Conservation (phyloP, 345 rosid species). For the Pistacia integerrima region DNA sequence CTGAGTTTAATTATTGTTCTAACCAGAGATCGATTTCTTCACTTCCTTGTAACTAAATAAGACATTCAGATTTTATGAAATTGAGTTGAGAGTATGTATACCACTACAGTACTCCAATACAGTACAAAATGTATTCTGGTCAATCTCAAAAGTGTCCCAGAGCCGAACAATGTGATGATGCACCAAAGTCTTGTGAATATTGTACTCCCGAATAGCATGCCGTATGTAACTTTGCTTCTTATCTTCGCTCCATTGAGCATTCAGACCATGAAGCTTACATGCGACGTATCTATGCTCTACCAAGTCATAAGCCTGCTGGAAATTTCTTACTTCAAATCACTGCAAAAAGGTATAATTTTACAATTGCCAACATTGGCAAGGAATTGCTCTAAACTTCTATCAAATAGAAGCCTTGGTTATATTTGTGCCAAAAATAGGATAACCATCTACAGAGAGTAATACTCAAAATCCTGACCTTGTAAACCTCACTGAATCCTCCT, state of each 20-base stretch:
- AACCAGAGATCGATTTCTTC: neutral
- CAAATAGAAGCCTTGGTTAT: constrained; percentile 13
- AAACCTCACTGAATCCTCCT: constrained; percentile 99
- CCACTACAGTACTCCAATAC: constrained; percentile 96
- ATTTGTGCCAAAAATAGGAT: constrained; percentile 16
- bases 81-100: constrained; percentile 35
- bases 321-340: constrained; percentile 69
- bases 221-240: constrained; percentile 98
- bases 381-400: constrained; percentile 24
- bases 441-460: constrained; percentile 22
- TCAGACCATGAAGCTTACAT: constrained; percentile 96
- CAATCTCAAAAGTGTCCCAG: constrained; percentile 98
- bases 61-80: constrained; percentile 7
- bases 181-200: constrained; percentile 97
- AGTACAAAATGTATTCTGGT: constrained; percentile 94
- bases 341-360: constrained; percentile 55
- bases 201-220: constrained; percentile 93
- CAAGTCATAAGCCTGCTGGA: constrained; percentile 98
- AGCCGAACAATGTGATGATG: constrained; percentile 97
- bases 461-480: constrained; percentile 75
- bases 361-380: constrained; percentile 63
- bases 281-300: constrained; percentile 95
- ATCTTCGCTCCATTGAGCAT: constrained; percentile 99
- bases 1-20: neutral
- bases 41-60: constrained; percentile 5